A percentile compares a stretch with the other conserved stretches of the same genome.
phyloP scores from a whole-genome alignment of 2,329 filamentous ascomycete genomes.

The Stachybotrys elegans region DNA sequence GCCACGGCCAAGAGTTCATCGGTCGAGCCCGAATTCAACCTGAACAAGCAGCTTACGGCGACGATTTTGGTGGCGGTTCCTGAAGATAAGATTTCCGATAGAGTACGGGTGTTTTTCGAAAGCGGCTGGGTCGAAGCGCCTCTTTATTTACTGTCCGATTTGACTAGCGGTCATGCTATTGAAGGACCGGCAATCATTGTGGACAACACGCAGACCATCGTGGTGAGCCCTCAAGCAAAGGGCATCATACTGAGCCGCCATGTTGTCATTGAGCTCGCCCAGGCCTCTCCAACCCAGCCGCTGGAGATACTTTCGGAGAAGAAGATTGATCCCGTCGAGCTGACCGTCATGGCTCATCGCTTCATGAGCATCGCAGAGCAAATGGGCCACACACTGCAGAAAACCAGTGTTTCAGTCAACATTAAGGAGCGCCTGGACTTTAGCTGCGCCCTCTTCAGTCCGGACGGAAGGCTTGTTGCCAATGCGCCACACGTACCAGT shows the following conservation, averaged over 20 bases:
- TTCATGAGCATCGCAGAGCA: slow-evolving; percentile 85
- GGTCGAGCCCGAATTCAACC: no score
- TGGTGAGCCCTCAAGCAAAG: not conserved
- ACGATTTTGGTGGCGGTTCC: no score
- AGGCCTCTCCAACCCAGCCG: no score
- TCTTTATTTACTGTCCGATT: not conserved
- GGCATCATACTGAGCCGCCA: slow-evolving; percentile 11
- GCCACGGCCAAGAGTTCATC: no score
- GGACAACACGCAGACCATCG: not conserved
- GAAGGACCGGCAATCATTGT: not conserved
- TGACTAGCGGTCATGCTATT: not conserved
- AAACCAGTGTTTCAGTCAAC: slow-evolving; percentile 72
- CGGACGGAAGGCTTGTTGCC: slow-evolving; percentile 65
- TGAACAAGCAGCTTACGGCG: no score
- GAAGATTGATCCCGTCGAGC: slow-evolving; percentile 61
- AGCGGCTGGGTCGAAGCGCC: not conserved
- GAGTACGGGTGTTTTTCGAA: no score
- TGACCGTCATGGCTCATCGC: slow-evolving; percentile 72
- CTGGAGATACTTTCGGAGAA: slow-evolving; percentile 57
- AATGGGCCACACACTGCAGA: slow-evolving; percentile 76
- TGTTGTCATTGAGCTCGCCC: slow-evolving; percentile 55
- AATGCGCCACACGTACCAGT: slow-evolving; percentile 74
- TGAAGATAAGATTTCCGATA: no score
- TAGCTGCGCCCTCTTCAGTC: slow-evolving; percentile 75
- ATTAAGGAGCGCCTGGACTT: slow-evolving; percentile 80